Evolutionary conservation across 2,329 filamentous ascomycete species (phyloP).

Genomic region (Scytalidium sp.): DNA sequence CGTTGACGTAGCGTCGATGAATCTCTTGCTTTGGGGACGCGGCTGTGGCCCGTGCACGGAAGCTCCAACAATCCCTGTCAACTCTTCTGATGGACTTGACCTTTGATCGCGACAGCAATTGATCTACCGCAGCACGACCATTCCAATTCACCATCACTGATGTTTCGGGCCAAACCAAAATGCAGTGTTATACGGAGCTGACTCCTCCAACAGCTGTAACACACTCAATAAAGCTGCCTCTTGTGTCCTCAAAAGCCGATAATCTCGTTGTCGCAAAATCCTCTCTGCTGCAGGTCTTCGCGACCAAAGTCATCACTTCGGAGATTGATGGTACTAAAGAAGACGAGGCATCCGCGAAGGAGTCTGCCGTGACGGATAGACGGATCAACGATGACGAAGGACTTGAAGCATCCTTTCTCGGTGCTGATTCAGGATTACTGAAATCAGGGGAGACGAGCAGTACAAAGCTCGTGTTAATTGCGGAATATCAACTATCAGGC

Average conservation of each 20-base stretch:
- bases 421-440: constrained; percentile 57
- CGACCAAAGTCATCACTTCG: constrained; percentile 63
- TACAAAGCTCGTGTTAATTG: constrained; percentile 78
- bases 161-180: constrained; percentile 35
- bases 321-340: constrained; percentile 40
- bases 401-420: constrained; percentile 64
- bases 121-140: neutral
- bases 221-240: constrained; percentile 76
- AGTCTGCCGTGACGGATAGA: constrained; percentile 37
- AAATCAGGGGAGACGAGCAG: constrained; percentile 62
- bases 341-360: constrained; percentile 18
- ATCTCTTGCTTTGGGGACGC: neutral
- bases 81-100: neutral
- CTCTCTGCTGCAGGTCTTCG: constrained; percentile 89
- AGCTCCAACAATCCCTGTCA: neutral
- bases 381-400: constrained; percentile 57
- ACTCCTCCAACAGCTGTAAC: constrained; percentile 92
- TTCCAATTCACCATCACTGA: constrained; percentile 3
- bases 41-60: neutral
- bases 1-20: neutral
- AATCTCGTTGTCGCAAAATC: constrained; percentile 92
- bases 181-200: constrained; percentile 98
- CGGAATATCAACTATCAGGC: constrained; percentile 80
- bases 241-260: constrained; percentile 70
- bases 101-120: neutral